Evolutionary conservation across 208 protist genomes (phyloP), one percentile per base, ranked within the genome.

Genomic region (Leishmania amazonensis): DNA sequence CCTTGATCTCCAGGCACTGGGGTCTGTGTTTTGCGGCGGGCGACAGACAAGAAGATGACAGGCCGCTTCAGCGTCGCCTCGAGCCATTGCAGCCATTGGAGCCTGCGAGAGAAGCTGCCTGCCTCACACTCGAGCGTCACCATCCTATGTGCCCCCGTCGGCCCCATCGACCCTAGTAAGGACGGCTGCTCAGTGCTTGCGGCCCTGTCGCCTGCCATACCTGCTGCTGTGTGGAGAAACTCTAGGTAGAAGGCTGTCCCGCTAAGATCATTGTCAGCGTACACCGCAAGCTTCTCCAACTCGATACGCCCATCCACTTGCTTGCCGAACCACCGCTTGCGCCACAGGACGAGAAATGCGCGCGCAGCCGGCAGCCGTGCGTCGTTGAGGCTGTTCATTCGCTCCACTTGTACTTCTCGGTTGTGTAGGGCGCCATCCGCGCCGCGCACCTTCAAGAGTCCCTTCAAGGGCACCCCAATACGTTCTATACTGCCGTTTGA

Each of bases 31-130:
- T 79, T 81, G 17, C 76, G 71, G n/a, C 78, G 83, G 17, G 51
- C 49, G 7, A 81, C 82, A 17, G 79, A 88, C 21, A 92, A 83
- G 28, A 92, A 80, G 31, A 92, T 9, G 8, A 88, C 73, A 47
- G 80, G 85, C 47, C 80, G 82, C 58, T 75, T 76, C 68, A 87
- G 38, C n/a, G 84, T 51, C 51, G 81, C 24, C 72, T 92, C 87
- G 65, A 91, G 78, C 87, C 85, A 92, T 76, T 80, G 87, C 47
- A 94, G 80, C 90, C 90, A 90, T 77, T 83, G 78, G 4, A 79
- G 75, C 19, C 85, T 85, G 13, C 76, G 57, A 1, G 75, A 57
- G 47, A 85, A 86, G 77, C 82, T 89, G 35, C 86, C 86, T 24
- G 87, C 75, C 53, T 87, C 78, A 28, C 87, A 81, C 79, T 89